Evolutionary conservation across 768 basidiomycete species (phyloP), one percentile per base, ranked within the genome.

Genomic region (Gloeostereum incarnatum): DNA sequence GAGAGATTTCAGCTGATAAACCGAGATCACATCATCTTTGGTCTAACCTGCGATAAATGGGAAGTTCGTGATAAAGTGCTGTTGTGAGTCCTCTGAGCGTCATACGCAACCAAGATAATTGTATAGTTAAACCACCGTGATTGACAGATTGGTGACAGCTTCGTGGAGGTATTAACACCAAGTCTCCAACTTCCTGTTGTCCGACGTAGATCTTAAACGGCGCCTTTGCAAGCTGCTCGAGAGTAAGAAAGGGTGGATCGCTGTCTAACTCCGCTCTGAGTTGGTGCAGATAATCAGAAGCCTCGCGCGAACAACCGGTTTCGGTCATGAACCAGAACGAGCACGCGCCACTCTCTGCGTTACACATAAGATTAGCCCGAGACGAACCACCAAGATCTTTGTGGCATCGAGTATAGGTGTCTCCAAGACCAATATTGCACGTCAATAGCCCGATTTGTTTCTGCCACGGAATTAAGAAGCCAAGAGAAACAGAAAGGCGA

Each of bases 251-350:
- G 49, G 83, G 74, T 0, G 65, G 71, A 58, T 91, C 88, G 48
- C 84, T 74, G 51, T 91, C 88, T 4, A 90, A 51, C 53, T 79
- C 79, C 32, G 72, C 62, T 0, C 58, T 54, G 20, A 82, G 56
- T 4, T 56, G 50, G 3, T 71, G 67, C 44, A 90, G 85, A 50
- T 80, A 85, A 19, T 61, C 54, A 0, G 74, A 61, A 4, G 72
- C 81, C 6, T 50, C 56, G 7, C 68, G 62, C 9, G 81, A 75
- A 41, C 67, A 70, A 0, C 71, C 65, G 20, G 74, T 66, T 42
- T 68, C 62, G 1, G 88, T 87, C 82, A 91, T 86, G 57, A 90
- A 89, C 88, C 87, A 90, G 51, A 78, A 85, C 1, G 86, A 79
- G 1, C 78, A 81, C 0, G 80, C 85, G 27, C 58, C 67, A 16